A percentile compares a stretch with the other conserved stretches of the same genome.
phyloP scores from a whole-genome alignment of 306 rosid species.

The Vachellia pachyceras region DNA sequence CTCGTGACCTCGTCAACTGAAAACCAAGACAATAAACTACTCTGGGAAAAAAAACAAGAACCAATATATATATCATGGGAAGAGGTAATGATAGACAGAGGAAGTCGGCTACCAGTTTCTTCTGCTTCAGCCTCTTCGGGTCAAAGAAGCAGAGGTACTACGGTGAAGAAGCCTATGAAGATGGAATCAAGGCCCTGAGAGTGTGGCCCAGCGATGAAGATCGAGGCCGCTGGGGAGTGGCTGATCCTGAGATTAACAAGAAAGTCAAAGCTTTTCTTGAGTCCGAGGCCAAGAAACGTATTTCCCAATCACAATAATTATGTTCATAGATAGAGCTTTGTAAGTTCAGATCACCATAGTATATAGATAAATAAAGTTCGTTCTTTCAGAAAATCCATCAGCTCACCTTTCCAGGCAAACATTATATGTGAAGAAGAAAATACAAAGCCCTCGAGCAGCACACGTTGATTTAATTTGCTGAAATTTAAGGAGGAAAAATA shows the following conservation, averaged over 20 bases:
- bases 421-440: no score
- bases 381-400: neutral
- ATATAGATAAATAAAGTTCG: neutral
- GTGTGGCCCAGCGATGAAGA: constrained; percentile 73
- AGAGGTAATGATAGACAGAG: constrained; percentile 53
- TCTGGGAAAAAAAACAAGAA: neutral
- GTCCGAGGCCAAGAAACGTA: constrained; percentile 43
- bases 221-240: constrained; percentile 51
- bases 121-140: constrained; percentile 64
- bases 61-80: constrained; percentile 58
- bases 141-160: constrained; percentile 33
- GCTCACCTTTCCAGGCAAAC: neutral
- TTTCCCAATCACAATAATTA: constrained; percentile 45
- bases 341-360: neutral
- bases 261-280: constrained; percentile 61
- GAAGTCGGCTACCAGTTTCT: constrained; percentile 45
- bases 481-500: no score
- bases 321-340: neutral
- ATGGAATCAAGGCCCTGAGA: constrained; percentile 12
- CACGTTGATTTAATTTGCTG: no score
- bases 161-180: constrained; percentile 31
- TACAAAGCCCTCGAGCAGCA: no score
- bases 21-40: neutral
- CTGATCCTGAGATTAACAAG: constrained; percentile 61
- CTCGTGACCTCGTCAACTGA: neutral